Evolutionary conservation across 2,329 filamentous ascomycete species (phyloP).

Genomic region (Xylariales sp.): DNA sequence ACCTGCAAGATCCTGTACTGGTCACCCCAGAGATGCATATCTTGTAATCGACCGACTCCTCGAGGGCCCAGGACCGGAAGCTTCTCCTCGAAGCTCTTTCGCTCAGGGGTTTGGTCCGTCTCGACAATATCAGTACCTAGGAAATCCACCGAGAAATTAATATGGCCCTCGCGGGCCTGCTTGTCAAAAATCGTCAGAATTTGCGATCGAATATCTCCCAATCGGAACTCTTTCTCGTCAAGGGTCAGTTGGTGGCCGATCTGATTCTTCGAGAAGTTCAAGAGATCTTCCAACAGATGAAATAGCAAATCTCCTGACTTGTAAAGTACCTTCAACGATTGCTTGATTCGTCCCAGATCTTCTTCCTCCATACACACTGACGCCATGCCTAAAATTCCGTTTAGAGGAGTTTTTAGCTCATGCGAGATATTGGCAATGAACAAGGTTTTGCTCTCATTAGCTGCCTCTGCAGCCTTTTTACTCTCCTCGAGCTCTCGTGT

Average conservation of each 20-base stretch:
- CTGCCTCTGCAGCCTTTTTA: conserved; percentile 92
- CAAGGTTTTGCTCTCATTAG: conserved; percentile 95
- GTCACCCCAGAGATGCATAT: conserved; percentile 93
- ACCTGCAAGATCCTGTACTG: conserved; percentile 91
- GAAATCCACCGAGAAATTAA: conserved; percentile 79
- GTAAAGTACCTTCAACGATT: conserved; percentile 88
- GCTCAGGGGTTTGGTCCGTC: conserved; percentile 49
- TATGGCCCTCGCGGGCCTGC: conserved; percentile 82
- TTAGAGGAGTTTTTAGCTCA: conserved; percentile 92
- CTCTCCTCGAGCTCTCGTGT: conserved; percentile 88
- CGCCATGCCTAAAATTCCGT: conserved; percentile 95
- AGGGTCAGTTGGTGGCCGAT: conserved; percentile 85
- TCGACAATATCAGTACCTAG: conserved; percentile 62
- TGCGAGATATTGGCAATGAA: conserved; percentile 95
- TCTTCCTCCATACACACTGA: conserved; percentile 94
- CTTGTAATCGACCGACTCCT: conserved; percentile 77
- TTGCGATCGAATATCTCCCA: conserved; percentile 87
- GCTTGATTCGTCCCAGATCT: conserved; percentile 79
- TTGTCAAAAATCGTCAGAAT: conserved; percentile 89
- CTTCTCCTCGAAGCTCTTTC: conserved; percentile 50
- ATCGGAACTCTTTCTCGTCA: conserved; percentile 85
- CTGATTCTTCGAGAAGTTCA: conserved; percentile 96
- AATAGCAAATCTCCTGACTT: conserved; percentile 87
- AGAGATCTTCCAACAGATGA: conserved; percentile 86
- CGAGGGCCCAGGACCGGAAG: conserved; percentile 72